A percentile compares a stretch with the other conserved stretches of the same genome.
Evolutionary conservation across 1,139 yeast genomes (phyloP).

Genomic region (Meyerozyma carpophila): DNA sequence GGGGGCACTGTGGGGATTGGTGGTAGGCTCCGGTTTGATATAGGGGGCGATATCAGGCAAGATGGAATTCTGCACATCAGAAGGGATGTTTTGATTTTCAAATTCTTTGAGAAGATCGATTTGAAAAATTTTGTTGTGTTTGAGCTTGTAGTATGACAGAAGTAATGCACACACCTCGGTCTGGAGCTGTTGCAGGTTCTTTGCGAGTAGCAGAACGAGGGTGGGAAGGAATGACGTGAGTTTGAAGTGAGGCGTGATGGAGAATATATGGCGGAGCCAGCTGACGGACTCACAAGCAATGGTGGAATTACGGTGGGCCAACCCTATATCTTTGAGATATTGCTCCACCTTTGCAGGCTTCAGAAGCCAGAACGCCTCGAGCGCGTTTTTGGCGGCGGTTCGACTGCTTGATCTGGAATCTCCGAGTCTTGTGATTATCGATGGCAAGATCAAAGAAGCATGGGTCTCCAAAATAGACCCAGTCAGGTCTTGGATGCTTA

Average conservation of each 20-base stretch:
- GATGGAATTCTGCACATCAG: constrained; percentile 20
- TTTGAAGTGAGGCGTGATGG: constrained; percentile 29
- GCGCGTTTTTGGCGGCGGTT: constrained; percentile 45
- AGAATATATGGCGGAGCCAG: constrained; percentile 30
- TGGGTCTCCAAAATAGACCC: constrained; percentile 42
- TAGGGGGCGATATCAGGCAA: constrained; percentile 10
- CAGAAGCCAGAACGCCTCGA: constrained; percentile 66
- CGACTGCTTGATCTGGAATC: constrained; percentile 41
- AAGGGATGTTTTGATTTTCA: constrained; percentile 30
- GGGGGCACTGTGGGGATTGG: not conserved
- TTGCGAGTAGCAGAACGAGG: constrained; percentile 15
- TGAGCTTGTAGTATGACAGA: constrained; percentile 22
- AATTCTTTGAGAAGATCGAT: constrained; percentile 48
- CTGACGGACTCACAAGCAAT: constrained; percentile 39
- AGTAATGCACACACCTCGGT: constrained; percentile 18
- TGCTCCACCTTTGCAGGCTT: constrained; percentile 52
- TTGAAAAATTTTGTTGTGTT: constrained; percentile 24
- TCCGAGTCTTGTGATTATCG: constrained; percentile 48
- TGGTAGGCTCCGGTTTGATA: not conserved
- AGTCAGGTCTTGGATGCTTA: constrained; percentile 62
- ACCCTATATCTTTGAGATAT: constrained; percentile 45
- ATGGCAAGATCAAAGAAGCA: constrained; percentile 50
- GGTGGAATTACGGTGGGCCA: constrained; percentile 33
- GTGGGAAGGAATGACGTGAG: constrained; percentile 23
- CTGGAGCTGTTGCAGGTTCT: constrained; percentile 2